Evolutionary conservation across 345 rosid species (phyloP).

Genomic region (Syzygium aromaticum): DNA sequence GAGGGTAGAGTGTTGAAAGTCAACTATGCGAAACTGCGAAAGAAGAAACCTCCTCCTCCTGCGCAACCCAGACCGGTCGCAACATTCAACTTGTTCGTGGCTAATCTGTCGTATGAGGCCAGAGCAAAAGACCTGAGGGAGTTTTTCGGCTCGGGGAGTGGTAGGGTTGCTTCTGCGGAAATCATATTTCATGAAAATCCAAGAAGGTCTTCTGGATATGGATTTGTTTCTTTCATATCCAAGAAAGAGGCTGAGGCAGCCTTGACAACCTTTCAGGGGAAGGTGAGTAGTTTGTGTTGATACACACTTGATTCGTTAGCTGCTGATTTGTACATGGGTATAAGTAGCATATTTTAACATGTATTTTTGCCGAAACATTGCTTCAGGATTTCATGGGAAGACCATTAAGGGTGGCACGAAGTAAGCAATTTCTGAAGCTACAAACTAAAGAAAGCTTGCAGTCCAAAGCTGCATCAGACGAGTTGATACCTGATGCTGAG

Average conservation of each 20-base stretch:
- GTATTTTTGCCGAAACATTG: background rate
- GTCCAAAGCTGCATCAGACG: slow-evolving; percentile 27
- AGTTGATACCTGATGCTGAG: slow-evolving; percentile 19
- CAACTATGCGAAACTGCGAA: slow-evolving; percentile 48
- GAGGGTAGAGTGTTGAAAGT: slow-evolving; percentile 59
- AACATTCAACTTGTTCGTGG: slow-evolving; percentile 61
- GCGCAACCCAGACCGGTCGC: slow-evolving; percentile 20
- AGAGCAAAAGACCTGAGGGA: slow-evolving; percentile 60
- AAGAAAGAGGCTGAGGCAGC: slow-evolving; percentile 70
- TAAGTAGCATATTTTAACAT: background rate
- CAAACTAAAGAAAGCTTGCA: slow-evolving; percentile 31
- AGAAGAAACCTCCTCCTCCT: slow-evolving; percentile 39
- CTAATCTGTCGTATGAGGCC: slow-evolving; percentile 60
- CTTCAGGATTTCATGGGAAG: slow-evolving; percentile 62
- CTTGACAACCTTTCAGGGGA: slow-evolving; percentile 45
- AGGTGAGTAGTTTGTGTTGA: slow-evolving; percentile 28
- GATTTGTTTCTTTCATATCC: slow-evolving; percentile 72
- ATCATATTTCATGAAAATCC: slow-evolving; percentile 66
- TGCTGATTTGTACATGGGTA: background rate
- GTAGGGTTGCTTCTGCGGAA: slow-evolving; percentile 49
- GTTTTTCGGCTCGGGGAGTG: slow-evolving; percentile 46
- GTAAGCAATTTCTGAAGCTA: slow-evolving; percentile 66
- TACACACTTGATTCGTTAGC: background rate
- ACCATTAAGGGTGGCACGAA: slow-evolving; percentile 53
- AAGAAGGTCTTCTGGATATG: slow-evolving; percentile 68